phyloP scores from a whole-genome alignment of 169 alveolate genomes.

The Cryptosporidium sp. region DNA sequence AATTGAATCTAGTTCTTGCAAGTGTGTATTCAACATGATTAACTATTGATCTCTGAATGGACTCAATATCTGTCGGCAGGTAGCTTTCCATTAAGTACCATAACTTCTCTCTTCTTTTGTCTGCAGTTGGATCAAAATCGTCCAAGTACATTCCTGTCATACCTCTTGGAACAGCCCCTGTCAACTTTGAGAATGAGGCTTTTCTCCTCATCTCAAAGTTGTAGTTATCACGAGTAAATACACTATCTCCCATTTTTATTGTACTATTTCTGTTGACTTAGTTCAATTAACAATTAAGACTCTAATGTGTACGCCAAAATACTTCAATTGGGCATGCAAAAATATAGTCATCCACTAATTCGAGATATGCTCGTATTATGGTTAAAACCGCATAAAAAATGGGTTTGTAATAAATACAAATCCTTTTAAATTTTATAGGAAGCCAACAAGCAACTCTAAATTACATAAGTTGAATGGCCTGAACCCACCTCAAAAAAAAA shows the following conservation, averaged over 20 bases:
- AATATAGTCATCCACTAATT: constrained; percentile 26
- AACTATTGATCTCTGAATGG: constrained; percentile 89
- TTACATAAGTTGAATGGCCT: background rate
- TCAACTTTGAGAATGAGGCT: constrained; percentile 83
- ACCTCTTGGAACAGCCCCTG: constrained; percentile 80
- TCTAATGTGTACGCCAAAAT: background rate
- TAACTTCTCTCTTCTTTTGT: constrained; percentile 83
- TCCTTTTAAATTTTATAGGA: background rate
- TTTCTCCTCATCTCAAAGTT: constrained; percentile 86
- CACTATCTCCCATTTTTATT: constrained; percentile 74
- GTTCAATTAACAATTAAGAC: constrained; percentile 10
- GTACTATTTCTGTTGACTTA: background rate
- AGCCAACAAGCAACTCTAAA: background rate
- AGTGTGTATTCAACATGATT: constrained; percentile 91
- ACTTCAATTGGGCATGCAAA: constrained; percentile 36
- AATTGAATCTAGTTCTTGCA: constrained; percentile 93
- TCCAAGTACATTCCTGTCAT: constrained; percentile 80
- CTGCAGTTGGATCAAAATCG: constrained; percentile 81
- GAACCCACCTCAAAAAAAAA: background rate
- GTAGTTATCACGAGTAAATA: constrained; percentile 71
- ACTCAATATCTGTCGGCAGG: constrained; percentile 84
- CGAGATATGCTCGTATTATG: constrained; percentile 51
- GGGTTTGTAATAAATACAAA: background rate
- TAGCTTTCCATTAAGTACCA: constrained; percentile 89
- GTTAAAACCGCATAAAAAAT: constrained; percentile 24